Base-by-base conservation (phyloP, 176 grass and related monocot genomes). In the Zea luxurians region DNA sequence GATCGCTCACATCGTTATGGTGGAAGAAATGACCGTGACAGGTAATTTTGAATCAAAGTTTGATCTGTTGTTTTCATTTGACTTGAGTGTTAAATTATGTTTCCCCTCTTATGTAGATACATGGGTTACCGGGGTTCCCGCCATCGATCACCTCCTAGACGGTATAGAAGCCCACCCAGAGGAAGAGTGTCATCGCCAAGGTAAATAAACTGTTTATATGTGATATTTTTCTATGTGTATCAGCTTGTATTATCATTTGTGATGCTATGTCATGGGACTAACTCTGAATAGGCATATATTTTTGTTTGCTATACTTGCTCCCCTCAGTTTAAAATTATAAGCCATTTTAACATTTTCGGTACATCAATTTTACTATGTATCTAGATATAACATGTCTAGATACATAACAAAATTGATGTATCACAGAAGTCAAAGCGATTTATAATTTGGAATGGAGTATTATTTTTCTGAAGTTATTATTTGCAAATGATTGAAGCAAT, bases 91-190 rank as follows among this genome's bases (percentile, higher is more conserved):
- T 53, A n/a, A 48, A 68, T 57, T 0, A 61, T 10, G 37, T 42
- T 13, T 21, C 48, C 17, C 4, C 78, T 37, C 3, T 48, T 85
- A 21, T 37, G 4, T 63, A 91, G 88, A 57, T 80, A 80, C 53
- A 85, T 79, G 81, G 79, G 85, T 79, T 91, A 92, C 34, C 85
- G 91, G 60, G 89, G 77, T 69, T 71, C 70, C 21, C 91, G 83
- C 53, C 84, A 94, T 49, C 85, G 94, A 27, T 94, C 94, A 4
- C 91, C 94, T 58, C 91, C 85, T 43, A 91, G 94, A 66, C 91
- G 89, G 8, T 94, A 90, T 82, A 92, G 94, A 85, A 97, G 91
- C 61, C 94, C 94, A 37, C 85, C 74, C 8, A 91, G 91, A 84
- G 93, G 84, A 83, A 91, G 94, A 93, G 80, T 80, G 58, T 86